Evolutionary conservation across 371 early-diverging fungal species (phyloP).

Genomic region (Capillidium rhysosporum): DNA sequence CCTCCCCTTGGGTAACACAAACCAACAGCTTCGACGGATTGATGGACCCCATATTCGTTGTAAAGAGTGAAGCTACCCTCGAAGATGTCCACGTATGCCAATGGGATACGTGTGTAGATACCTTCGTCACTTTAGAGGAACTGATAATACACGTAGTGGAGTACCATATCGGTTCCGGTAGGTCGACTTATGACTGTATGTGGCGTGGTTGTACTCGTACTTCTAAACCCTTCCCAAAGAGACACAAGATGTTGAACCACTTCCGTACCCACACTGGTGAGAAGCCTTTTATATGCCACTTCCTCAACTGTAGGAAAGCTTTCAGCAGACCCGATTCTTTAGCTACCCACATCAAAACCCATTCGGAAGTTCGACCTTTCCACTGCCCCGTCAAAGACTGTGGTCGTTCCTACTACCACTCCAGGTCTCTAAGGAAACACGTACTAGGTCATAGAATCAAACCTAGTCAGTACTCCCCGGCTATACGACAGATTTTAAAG

Average conservation of each 20-base stretch:
- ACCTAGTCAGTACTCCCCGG: neutral
- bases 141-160: slow-evolving; percentile 37
- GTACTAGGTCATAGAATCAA: slow-evolving; percentile 26
- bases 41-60: neutral
- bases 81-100: slow-evolving; percentile 15
- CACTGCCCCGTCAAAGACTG: slow-evolving; percentile 36
- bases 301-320: slow-evolving; percentile 40
- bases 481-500: too few relatives aligned
- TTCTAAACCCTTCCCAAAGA: slow-evolving; percentile 60
- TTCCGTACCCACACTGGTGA: slow-evolving; percentile 74
- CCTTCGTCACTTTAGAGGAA: slow-evolving; percentile 22
- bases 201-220: slow-evolving; percentile 64
- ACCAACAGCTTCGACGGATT: neutral
- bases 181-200: slow-evolving; percentile 53
- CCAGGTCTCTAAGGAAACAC: slow-evolving; percentile 58
- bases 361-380: slow-evolving; percentile 48
- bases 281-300: slow-evolving; percentile 36
- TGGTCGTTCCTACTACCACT: slow-evolving; percentile 58
- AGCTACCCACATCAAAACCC: slow-evolving; percentile 73
- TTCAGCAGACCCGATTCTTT: slow-evolving; percentile 78
- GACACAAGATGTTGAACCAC: slow-evolving; percentile 82
- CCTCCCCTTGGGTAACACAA: neutral
- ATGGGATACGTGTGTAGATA: slow-evolving; percentile 30
- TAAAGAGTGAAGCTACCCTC: neutral
- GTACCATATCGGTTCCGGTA: slow-evolving; percentile 39